Evolutionary conservation across 345 rosid genomes (phyloP).

Genomic region (Ailanthus altissimus): DNA sequence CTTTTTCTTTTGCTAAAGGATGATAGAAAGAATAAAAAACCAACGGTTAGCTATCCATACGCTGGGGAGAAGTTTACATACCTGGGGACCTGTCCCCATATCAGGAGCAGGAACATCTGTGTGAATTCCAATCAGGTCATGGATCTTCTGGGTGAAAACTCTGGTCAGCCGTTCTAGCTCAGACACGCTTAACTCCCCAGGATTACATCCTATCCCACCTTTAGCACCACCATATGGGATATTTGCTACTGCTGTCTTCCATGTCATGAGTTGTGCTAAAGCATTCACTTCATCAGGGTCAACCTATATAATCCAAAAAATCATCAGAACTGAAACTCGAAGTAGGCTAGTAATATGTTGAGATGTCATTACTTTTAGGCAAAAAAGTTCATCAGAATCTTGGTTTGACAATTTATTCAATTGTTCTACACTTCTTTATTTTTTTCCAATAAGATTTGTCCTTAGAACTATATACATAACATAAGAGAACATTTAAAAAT

Average conservation of each 20-base stretch:
- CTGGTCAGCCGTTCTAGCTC: slow-evolving; percentile 89
- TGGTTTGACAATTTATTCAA: background rate
- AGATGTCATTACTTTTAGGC: background rate
- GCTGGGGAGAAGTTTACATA: slow-evolving; percentile 23
- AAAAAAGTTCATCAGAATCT: background rate
- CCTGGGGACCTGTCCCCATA: slow-evolving; percentile 99
- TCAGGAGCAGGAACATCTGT: slow-evolving; percentile 98
- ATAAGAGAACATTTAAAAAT: background rate
- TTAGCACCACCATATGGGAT: slow-evolving; percentile 97
- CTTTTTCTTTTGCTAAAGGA: background rate
- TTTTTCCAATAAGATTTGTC: background rate
- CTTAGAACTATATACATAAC: background rate
- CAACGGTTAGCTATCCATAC: background rate
- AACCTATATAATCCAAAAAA: slow-evolving; percentile 45
- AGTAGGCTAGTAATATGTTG: background rate
- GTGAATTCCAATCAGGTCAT: slow-evolving; percentile 85
- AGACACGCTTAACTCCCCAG: slow-evolving; percentile 61
- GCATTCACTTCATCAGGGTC: slow-evolving; percentile 99
- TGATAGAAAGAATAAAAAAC: background rate
- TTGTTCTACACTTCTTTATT: too few species aligned
- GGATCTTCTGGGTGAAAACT: slow-evolving; percentile 95
- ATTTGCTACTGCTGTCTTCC: slow-evolving; percentile 98
- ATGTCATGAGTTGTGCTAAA: slow-evolving; percentile 93
- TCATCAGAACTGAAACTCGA: slow-evolving; percentile 13
- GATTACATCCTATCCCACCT: slow-evolving; percentile 94